Evolutionary conservation across 1,284 basidiomycete genomes (phyloP), one percentile per base, ranked within the genome.

Genomic region (Xerocomus amazonicus): DNA sequence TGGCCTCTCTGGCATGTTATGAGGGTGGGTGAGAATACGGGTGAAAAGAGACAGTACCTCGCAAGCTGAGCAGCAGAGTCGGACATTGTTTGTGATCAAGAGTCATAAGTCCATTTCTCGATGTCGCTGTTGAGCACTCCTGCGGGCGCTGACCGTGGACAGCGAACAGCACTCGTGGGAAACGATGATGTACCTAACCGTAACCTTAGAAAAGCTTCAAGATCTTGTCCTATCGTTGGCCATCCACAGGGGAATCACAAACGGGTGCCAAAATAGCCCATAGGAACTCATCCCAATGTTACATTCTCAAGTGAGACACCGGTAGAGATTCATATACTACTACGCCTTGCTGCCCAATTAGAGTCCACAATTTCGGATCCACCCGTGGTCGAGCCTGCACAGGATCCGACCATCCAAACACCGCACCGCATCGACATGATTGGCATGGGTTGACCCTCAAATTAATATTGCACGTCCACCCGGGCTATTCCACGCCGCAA

Each of bases 1-100:
- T 86, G 57, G 86, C 83, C 72, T 90, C 86, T 62, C 87, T 90
- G 53, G 6, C 23, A 26, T 1, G 40, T 45, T 13, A 31, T 62
- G 52, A 62, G 57, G 28, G 3, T 8, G 16, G 47, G 19, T 13
- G 34, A 4, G 6, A 34, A 9, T 9, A 6, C 39, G 3, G 28
- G 28, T 10, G 9, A 32, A 43, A 28, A 47, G 9, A 17, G 13
- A 6, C 40, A 29, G 34, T 40, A 69, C 63, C 56, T 66, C 33
- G 62, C 62, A 13, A 67, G 47, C 45, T 58, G 47, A 4, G 54
- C 48, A 51, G 62, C 54, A 45, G 67, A 55, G 48, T 67, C 67
- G 5, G 63, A 63, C 63, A 69, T 65, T 40, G 50, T 54, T 43
- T 26, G 47, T 17, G 14, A 40, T 34, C 5, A 14, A 45, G 50